These are phyloP conservation scores for Saccharum spontaneum DNA, from an alignment of 176 grass and related monocot genomes.

Conservation along the genomic window DNA sequence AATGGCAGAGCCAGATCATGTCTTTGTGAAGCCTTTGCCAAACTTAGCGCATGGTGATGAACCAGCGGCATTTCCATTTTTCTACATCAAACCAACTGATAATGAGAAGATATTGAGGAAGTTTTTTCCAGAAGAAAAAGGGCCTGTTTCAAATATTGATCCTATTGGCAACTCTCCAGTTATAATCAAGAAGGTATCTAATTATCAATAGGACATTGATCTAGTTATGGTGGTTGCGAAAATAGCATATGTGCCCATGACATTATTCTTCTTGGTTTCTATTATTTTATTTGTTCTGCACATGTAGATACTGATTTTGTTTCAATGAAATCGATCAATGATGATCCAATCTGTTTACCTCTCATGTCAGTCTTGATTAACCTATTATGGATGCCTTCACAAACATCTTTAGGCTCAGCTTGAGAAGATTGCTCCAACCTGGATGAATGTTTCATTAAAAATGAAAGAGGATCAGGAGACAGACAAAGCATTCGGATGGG, in stretches of 20 bases:
- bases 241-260: constrained; percentile 2
- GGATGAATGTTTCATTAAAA: constrained; percentile 91
- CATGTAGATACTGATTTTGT: not conserved
- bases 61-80: constrained; percentile 83
- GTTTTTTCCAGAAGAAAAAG: constrained; percentile 86
- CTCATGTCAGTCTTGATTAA: not conserved
- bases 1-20: constrained; percentile 98
- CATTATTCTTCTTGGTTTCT: not conserved
- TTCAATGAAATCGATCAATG: not conserved
- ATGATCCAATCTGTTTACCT: constrained; percentile 14
- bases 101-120: constrained; percentile 91
- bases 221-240: not conserved
- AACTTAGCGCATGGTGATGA: constrained; percentile 73
- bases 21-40: constrained; percentile 93
- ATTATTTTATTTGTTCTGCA: not conserved
- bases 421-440: constrained; percentile 98
- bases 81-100: constrained; percentile 91
- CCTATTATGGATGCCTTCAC: not conserved
- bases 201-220: not conserved
- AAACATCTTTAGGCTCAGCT: constrained; percentile 55
- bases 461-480: constrained; percentile 96
- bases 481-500: constrained; percentile 97
- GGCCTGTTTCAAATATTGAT: constrained; percentile 81
- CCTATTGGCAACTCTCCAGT: constrained; percentile 97
- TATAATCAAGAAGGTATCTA: constrained; percentile 90